Base-by-base conservation (phyloP, 2,329 filamentous ascomycete species). In the Leptographium galeiforme region DNA sequence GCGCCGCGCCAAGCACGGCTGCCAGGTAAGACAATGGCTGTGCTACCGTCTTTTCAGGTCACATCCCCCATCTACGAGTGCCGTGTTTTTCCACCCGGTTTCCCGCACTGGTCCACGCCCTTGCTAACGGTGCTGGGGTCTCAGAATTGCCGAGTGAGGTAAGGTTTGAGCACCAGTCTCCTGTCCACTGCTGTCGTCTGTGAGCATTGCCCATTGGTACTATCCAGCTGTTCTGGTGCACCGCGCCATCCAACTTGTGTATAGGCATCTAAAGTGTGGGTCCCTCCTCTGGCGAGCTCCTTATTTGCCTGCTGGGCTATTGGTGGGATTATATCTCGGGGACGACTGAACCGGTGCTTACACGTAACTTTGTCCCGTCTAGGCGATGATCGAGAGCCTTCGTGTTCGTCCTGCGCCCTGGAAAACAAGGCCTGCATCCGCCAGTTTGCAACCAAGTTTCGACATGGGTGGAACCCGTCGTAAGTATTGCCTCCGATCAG, bases 381-480 rank as follows among this genome's bases (percentile, higher is more conserved):
- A 52, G 50, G 50, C 16, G 50, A 52, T 11, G 50, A 52, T 14
- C 43, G 38, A 10, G 41, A 46, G 25, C 41, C 50, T 4, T 52
- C 49, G n/a, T 51, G 50, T 18, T 10, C 8, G 12, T 52, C 50
- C 7, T 52, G 50, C 36, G 18, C 10, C 25, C 8, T 34, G 5
- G 50, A 52, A 6, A n/a, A n/a, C 34, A 39, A 30, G 18, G 8
- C 18, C 6, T 52, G 50, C 19, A 25, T 52, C 7, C 50, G 50
- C 16, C 14, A 36, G 18, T 36, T 18, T 6, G 12, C 50, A 8
- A 45, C 43, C 12, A 46, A 40, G 34, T 52, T 52, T 16, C 50
- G 50, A 5, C 50, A 52, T 16, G 50, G 50, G 2, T 47, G 41
- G 50, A 52, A 52, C 40, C 50, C 50, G 4, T 46, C 50, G 50